Base-by-base conservation (phyloP, 805 yeast species). In the Wickerhamiella bombiphila region DNA sequence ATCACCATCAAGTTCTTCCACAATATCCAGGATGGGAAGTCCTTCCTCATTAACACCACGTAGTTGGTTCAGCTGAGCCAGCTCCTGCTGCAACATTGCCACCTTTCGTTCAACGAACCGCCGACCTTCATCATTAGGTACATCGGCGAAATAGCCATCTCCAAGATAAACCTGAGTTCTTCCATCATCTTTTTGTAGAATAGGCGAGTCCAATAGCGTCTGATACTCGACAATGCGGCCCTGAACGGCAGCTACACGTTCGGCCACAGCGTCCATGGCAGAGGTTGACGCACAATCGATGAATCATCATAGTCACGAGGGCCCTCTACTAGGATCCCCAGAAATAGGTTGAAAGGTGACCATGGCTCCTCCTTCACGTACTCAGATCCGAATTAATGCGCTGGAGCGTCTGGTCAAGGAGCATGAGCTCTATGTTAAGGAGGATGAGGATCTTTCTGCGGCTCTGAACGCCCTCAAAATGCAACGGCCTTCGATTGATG, bases 1-100 rank as follows among this genome's bases (percentile, higher is more conserved):
- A n/a, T 80, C 75, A 1, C 81, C 94, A 55, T 85, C 94, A 28
- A 86, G 56, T 37, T 75, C 80, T 52, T 85, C 96, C 37, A 75
- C 65, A 17, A 86, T 86, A 40, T 85, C 95, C 74, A 83, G 72
- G 18, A 80, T 61, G 1, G 82, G 85, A 2, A 75, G 49, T 1
- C 65, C 72, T 13, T 69, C 74, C 3, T 61, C 71, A 17, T 60
- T 59, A 6, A 48, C 28, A 1, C 50, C 49, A 11, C 44, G 36
- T 3, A 44, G 30, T 6, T 42, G 44, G 20, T 40, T 21, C 19
- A 47, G 14, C 13, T 41, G n/a, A 1, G 33, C 36, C 16, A 46
- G 30, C 26, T 43, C 52, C 0, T 28, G 13, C 17, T 41, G 39
- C 3, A 52, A 8, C 2, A 28, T 29, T 1, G 17, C 20, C 3